These are phyloP conservation scores for Lithohypha guttulata DNA, from an alignment of 2,329 filamentous ascomycete genomes.

Conservation along the genomic window DNA sequence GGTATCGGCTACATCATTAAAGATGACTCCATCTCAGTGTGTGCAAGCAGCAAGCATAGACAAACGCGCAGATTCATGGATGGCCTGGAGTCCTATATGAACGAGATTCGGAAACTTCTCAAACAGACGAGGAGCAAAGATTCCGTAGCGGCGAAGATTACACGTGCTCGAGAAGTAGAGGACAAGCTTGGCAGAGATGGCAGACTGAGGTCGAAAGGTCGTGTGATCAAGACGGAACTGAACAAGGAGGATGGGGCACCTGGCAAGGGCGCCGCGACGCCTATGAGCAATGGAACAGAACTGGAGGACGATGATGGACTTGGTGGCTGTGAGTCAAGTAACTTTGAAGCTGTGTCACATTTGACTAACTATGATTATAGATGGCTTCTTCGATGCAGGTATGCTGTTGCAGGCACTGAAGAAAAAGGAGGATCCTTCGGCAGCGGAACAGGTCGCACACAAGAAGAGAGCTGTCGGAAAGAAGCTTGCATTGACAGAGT, in stretches of 20 bases:
- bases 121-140: conserved; percentile 52
- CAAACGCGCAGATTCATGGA: conserved; percentile 88
- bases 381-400: conserved; percentile 94
- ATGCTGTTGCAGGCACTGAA: conserved; percentile 63
- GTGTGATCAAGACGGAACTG: conserved; percentile 36
- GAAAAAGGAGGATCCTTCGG: conserved; percentile 30
- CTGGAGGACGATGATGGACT: conserved; percentile 81
- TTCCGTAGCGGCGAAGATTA: conserved; percentile 42
- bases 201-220: conserved; percentile 56
- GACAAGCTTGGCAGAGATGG: conserved; percentile 32
- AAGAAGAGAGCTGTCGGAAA: conserved; percentile 35
- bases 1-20: conserved; percentile 99
- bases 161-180: conserved; percentile 52
- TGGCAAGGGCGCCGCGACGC: conserved; percentile 43
- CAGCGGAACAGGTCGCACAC: conserved; percentile 20
- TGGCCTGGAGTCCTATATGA: conserved; percentile 76
- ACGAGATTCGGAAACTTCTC: conserved; percentile 79
- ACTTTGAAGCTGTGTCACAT: conserved; percentile 9
- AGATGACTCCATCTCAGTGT: conserved; percentile 79
- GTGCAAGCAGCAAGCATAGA: conserved; percentile 83
- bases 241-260: conserved; percentile 25
- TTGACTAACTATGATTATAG: conserved; percentile 37
- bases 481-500: conserved; percentile 38
- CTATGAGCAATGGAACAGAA: conserved; percentile 55
- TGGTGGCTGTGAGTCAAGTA: conserved; percentile 71